Base-by-base conservation (phyloP, 2,329 filamentous ascomycete genomes). In the Colletotrichum neosansevieriae region DNA sequence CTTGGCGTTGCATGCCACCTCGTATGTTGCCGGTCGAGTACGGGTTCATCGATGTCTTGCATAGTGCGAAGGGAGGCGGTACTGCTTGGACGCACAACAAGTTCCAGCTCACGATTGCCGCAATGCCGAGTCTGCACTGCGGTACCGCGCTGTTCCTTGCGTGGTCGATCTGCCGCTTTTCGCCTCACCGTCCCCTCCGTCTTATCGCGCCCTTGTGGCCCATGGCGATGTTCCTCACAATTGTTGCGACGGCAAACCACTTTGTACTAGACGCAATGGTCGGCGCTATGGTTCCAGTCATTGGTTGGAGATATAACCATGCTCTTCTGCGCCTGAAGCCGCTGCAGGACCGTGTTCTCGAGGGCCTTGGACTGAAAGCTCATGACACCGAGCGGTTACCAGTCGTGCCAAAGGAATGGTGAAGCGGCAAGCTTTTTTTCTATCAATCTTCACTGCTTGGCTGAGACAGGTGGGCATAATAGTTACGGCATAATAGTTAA, bases 51-150 rank as follows among this genome's bases (percentile, higher is more conserved):
- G 84, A 86, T 67, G 72, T 84, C 13, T 75, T 85, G 6, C 82
- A 84, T 54, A 71, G 74, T 54, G 44, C 73, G 64, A 12, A 75
- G 67, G 44, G 74, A 63, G 59, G 71, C 1, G 72, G 70, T 9
- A 78, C 73, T 44, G 74, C 73, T 1, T 84, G 82, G 83, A 82
- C 78, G 17, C 76, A 83, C 60, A 85, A 84, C 70, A 76, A 76
- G 19, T 83, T 82, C 63, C 81, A 83, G 71, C 73, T 84, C 11
- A 84, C 81, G 7, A 83, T 84, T 66, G 83, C 82, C 0, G 83
- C 83, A 29, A 85, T 85, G 82, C 83, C 83, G 1, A 83, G 80
- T 17, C 72, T 85, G 13, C 83, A 85, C 70, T 85, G 84, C 68
- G 83, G 82, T 34, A 81, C 78, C 0, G 73, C 79, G 0, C 72